A percentile compares a stretch with the other conserved stretches of the same genome.
These are phyloP conservation scores for Apium graveolens DNA, from an alignment of 129 eudicot species.

Conservation along the genomic window DNA sequence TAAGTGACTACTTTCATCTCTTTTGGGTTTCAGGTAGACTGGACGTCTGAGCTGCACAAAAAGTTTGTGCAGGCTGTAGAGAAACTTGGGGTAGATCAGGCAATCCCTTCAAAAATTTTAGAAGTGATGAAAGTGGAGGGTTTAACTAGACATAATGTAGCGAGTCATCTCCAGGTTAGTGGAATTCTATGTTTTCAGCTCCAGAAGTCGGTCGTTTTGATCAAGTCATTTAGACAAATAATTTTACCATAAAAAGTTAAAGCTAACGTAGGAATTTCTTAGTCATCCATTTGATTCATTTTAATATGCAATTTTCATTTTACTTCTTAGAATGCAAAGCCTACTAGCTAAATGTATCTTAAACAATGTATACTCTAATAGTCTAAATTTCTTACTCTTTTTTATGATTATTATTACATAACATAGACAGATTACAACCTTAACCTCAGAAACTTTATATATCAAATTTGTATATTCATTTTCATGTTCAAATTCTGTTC, in stretches of 20 bases:
- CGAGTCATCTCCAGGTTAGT: constrained; percentile 87
- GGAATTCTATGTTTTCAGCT: neutral
- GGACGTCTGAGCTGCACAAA: constrained; percentile 79
- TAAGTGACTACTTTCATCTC: constrained; percentile 4
- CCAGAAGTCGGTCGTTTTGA: neutral
- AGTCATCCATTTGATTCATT: neutral
- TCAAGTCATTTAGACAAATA: neutral
- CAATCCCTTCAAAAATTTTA: constrained; percentile 75
- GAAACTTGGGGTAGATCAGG: constrained; percentile 86
- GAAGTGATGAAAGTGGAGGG: constrained; percentile 79
- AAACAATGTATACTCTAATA: neutral
- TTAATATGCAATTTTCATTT: neutral
- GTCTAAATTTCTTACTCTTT: neutral
- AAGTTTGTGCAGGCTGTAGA: constrained; percentile 79
- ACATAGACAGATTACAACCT: neutral
- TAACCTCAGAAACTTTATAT: neutral
- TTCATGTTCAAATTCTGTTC: neutral
- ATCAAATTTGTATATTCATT: neutral
- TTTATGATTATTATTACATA: neutral
- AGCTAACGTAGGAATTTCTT: neutral
- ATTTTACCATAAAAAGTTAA: too few relatives aligned
- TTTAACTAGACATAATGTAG: constrained; percentile 67
- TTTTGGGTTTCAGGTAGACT: constrained; percentile 57
- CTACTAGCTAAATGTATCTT: neutral
- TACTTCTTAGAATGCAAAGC: neutral